Evolutionary conservation across 495 filamentous ascomycete species (phyloP).

Genomic region (Penicillium antarcticum): DNA sequence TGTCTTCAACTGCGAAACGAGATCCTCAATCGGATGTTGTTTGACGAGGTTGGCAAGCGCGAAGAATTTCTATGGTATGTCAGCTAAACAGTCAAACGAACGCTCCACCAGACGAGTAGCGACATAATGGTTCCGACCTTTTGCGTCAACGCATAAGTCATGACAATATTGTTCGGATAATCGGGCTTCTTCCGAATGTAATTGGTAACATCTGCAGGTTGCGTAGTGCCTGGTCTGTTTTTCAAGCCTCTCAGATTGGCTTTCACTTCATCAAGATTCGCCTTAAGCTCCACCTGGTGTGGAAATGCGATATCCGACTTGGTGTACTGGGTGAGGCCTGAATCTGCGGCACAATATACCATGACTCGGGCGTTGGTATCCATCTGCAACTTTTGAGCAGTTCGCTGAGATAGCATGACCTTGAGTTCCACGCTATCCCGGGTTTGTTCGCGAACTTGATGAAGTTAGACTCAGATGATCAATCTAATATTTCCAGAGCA

Average conservation of each 20-base stretch:
- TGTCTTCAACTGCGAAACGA: constrained; percentile 64
- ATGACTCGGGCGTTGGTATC: constrained; percentile 63
- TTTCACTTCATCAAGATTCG: constrained; percentile 83
- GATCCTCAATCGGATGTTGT: constrained; percentile 63
- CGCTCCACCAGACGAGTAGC: not conserved
- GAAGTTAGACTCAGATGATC: constrained; percentile 9
- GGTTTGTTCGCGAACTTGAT: constrained; percentile 48
- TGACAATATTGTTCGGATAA: constrained; percentile 71
- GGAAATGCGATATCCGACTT: constrained; percentile 81
- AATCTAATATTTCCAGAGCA: not conserved
- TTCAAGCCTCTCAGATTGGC: constrained; percentile 89
- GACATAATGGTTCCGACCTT: constrained; percentile 53
- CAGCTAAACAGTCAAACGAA: constrained; percentile 1
- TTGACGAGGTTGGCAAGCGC: constrained; percentile 72
- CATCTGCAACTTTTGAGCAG: constrained; percentile 44
- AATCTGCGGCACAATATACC: constrained; percentile 72
- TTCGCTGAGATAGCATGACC: constrained; percentile 49
- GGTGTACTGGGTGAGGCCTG: constrained; percentile 51
- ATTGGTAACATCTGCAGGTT: constrained; percentile 84
- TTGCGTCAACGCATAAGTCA: constrained; percentile 89
- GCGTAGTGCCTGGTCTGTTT: constrained; percentile 89
- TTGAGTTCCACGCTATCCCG: constrained; percentile 49
- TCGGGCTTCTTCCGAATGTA: constrained; percentile 63
- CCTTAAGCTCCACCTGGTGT: constrained; percentile 84
- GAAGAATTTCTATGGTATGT: constrained; percentile 64